Conservation (phyloP, 2,329 filamentous ascomycete genomes). For the Rutstroemia sp. region DNA sequence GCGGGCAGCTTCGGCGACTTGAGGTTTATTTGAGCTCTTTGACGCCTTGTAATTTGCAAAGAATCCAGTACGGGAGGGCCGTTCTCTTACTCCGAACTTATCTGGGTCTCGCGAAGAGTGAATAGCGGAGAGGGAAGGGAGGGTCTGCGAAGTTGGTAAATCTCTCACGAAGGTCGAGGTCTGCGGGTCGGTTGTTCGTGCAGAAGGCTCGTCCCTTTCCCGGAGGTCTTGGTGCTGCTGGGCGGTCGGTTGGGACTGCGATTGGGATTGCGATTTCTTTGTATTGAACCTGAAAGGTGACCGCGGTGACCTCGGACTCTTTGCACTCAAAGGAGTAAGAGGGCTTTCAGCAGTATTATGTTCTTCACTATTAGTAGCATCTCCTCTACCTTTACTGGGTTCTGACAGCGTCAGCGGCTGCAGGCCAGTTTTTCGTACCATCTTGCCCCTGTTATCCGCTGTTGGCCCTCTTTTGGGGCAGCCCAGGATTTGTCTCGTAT, state of each 20-base stretch:
- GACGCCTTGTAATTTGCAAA: conserved; percentile 41
- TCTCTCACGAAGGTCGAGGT: conserved; percentile 10
- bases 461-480: conserved; percentile 11
- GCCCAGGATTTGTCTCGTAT: conserved; percentile 16
- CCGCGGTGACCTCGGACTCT: conserved; percentile 25
- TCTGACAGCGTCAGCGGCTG: conserved; percentile 27
- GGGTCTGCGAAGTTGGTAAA: conserved; percentile 17
- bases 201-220: conserved; percentile 15
- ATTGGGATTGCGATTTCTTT: conserved; percentile 17
- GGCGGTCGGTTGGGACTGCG: background rate
- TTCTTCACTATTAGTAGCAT: conserved; percentile 2
- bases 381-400: conserved; percentile 7
- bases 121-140: conserved; percentile 16
- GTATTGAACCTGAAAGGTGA: conserved; percentile 26
- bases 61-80: conserved; percentile 30
- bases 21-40: conserved; percentile 37
- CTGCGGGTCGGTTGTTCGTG: conserved; percentile 17
- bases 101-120: conserved; percentile 10
- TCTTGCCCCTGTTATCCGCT: conserved; percentile 18
- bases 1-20: conserved; percentile 27
- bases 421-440: conserved; percentile 26
- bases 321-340: conserved; percentile 21
- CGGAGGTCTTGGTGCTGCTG: background rate
- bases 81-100: conserved; percentile 18
- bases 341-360: conserved; percentile 13